Conservation (phyloP, 1,284 basidiomycete species). For the Inonotus obliquus region DNA sequence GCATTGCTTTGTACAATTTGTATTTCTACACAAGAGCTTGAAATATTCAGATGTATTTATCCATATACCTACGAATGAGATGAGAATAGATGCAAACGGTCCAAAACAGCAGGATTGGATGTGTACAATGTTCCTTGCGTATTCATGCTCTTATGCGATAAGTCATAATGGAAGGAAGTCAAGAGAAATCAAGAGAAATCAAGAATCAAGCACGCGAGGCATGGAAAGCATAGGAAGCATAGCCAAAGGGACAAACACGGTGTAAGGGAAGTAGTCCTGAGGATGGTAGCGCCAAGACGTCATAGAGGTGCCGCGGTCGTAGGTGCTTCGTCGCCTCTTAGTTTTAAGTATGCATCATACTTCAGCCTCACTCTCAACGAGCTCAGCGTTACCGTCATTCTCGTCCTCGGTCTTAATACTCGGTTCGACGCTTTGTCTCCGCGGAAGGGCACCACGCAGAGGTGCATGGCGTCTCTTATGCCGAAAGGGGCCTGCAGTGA, state of each 20-base stretch:
- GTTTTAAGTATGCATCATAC: background rate
- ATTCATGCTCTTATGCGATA: background rate
- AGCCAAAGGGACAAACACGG: background rate
- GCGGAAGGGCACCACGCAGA: background rate
- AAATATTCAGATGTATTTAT: background rate
- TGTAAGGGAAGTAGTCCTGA: background rate
- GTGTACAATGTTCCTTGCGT: background rate
- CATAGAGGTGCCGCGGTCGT: slow-evolving; percentile 6
- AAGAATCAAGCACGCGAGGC: background rate
- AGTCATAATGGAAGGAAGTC: background rate
- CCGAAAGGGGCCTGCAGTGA: background rate
- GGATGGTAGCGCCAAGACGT: background rate
- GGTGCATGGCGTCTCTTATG: background rate
- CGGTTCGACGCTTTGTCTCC: background rate
- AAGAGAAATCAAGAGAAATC: background rate
- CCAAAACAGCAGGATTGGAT: background rate
- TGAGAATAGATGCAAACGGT: background rate
- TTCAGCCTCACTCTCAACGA: slow-evolving; percentile 7
- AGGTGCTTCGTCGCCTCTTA: background rate
- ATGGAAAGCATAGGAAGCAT: background rate
- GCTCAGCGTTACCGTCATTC: background rate
- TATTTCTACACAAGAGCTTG: background rate
- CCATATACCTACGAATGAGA: background rate
- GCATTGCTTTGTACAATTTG: background rate
- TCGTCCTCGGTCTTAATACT: background rate